These are phyloP conservation scores for Phytomonas serpens DNA, from an alignment of 208 protist genomes.

Conservation along the genomic window DNA sequence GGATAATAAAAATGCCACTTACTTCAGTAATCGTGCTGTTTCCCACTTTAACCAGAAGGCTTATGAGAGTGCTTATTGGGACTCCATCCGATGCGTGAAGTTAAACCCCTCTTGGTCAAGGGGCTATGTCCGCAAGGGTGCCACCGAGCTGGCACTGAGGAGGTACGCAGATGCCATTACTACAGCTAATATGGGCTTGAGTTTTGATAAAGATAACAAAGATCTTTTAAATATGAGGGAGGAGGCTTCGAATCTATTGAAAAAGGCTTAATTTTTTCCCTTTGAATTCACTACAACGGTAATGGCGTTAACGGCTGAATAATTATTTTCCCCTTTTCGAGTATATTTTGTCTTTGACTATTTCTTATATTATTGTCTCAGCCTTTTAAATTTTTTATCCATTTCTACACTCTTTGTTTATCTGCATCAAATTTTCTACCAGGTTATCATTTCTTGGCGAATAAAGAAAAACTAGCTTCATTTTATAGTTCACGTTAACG, in stretches of 20 bases:
- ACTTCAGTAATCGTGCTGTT: constrained; percentile 90
- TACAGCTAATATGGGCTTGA: constrained; percentile 52
- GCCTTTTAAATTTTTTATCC: constrained; percentile 5
- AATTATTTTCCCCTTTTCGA: not conserved
- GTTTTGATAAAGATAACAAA: constrained; percentile 56
- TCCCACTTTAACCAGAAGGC: constrained; percentile 85
- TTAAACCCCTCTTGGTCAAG: constrained; percentile 87
- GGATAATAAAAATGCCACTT: constrained; percentile 78
- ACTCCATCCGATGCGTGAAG: constrained; percentile 75
- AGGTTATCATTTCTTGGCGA: not conserved
- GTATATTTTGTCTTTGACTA: not conserved
- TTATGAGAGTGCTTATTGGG: constrained; percentile 82
- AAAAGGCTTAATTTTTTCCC: constrained; percentile 17
- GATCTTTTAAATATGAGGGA: constrained; percentile 58
- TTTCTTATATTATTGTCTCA: constrained; percentile 9
- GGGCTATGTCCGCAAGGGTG: constrained; percentile 88
- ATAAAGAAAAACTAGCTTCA: not conserved
- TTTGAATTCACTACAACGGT: not conserved
- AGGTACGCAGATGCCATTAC: constrained; percentile 45
- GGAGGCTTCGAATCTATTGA: constrained; percentile 36
- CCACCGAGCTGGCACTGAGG: constrained; percentile 63
- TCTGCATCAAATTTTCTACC: not conserved
- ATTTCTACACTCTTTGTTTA: constrained; percentile 10
- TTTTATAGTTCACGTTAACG: not conserved
- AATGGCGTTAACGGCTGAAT: not conserved